Percentiles rank a stretch among this genome's conserved stretches.
Conservation (phyloP, 2,329 filamentous ascomycete genomes). For the Tolypocladium amazonense region DNA sequence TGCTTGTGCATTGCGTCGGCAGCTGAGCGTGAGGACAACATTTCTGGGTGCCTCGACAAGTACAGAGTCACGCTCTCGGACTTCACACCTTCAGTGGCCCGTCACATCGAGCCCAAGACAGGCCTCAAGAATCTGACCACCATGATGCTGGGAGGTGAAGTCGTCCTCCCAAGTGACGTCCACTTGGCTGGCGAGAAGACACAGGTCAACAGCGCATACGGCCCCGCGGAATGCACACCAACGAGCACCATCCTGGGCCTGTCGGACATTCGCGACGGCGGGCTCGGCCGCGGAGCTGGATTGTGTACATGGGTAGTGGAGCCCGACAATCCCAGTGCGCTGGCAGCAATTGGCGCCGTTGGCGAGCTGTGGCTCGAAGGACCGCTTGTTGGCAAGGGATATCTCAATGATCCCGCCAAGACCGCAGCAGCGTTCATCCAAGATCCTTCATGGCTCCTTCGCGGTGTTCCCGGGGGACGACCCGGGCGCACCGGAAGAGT, state of each 20-base stretch:
- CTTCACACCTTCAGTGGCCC: constrained; percentile 10
- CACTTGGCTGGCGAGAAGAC: constrained; percentile 4
- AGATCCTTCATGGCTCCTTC: constrained; percentile 4
- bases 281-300: constrained; percentile 3
- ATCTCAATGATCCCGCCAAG: constrained; percentile 8
- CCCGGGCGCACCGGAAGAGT: constrained; percentile 5
- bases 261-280: background rate
- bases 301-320: constrained; percentile 11
- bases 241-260: background rate
- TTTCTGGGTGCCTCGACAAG: constrained; percentile 3
- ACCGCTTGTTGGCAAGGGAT: constrained; percentile 12
- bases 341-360: constrained; percentile 10
- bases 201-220: constrained; percentile 9
- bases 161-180: constrained; percentile 3
- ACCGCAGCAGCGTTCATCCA: constrained; percentile 2
- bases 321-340: constrained; percentile 5
- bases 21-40: constrained; percentile 4
- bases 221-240: constrained; percentile 11
- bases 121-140: constrained; percentile 5
- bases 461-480: constrained; percentile 1
- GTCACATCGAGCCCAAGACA: constrained; percentile 2
- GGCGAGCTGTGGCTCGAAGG: constrained; percentile 18
- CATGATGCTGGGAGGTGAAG: constrained; percentile 8
- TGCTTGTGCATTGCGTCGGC: constrained; percentile 7
- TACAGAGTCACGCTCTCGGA: constrained; percentile 5